Base-by-base conservation (phyloP, 352 stramenopile species). In the Phytopythium delawarense region DNA sequence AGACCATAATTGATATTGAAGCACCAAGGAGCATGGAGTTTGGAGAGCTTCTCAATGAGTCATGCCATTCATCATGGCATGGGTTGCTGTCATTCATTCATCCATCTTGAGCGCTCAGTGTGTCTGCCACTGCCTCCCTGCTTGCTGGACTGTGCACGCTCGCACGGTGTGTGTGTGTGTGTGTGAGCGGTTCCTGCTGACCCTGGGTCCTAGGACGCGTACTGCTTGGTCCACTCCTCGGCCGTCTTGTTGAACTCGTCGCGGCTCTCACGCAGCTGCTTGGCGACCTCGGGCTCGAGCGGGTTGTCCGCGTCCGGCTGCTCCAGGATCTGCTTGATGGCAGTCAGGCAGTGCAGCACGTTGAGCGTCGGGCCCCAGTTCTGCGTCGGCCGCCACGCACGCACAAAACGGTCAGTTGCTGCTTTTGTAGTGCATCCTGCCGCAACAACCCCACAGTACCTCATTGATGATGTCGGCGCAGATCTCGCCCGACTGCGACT, bases 311-410 rank as follows among this genome's bases (percentile, higher is more conserved):
- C 84, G 69, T 98, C 86, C 2, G 96, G 97, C 65, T 98, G 84
- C 72, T 95, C 84, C 53, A 99, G 71, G 69, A 99, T 97, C 72
- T 97, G 91, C 71, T 98, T 97, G 67, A 99, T 88, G 20, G 89
- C 88, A 35, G 82, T 88, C 28, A 98, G 81, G 62, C 92, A 97
- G 71, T 92, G 89, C 61, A 94, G 72, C 48, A 96, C 88, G 45
- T 99, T 98, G 40, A 99, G 76, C 52, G 96, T 99, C 44, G 96
- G 96, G 13, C 89, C 93, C 97, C 97, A 99, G 70, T 96, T 97
- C 72, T 98, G 63, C 21, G 44, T n/a, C 7, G 39, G 50, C 8
- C 35, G 34, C 7, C 34, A 51, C 21, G 18, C 52, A 25, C 5
- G 32, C 52, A 40, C 35, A 16, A 11, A 15, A 2, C 7, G 7